Evolutionary conservation across 2,329 filamentous ascomycete genomes (phyloP), one percentile per base, ranked within the genome.

Genomic region (Elsinoe ampelina): DNA sequence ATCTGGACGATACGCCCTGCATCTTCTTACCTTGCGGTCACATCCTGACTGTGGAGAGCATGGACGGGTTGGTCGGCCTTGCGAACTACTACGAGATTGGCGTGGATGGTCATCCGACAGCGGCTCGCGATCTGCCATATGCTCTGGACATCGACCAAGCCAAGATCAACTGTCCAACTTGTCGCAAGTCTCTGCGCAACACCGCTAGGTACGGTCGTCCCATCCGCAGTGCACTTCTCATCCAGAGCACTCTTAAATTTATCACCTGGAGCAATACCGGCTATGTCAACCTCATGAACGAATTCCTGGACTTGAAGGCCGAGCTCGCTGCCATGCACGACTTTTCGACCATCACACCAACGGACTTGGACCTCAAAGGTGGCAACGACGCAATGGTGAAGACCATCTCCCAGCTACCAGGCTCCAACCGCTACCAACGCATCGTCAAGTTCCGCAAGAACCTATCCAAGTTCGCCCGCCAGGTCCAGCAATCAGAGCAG

Each of bases 11-110:
- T 11, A 75, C 77, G 1, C 84, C 85, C 0, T 81, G 80, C 60
- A 76, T 88, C 19, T 76, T 87, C 48, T 79, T 80, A 0, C 67
- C 70, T 2, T 89, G 84, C 59, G 82, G 82, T 0, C 85, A 89
- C 64, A 76, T 86, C 60, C 70, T 83, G 51, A 85, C 82, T 0
- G 67, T 78, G 2, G 72, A 75, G 32, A 83, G 73, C 1, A 77
- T 88, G 70, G 85, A 88, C 65, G 79, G 78, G 0, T 69, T 77
- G 13, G 80, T 87, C 73, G 72, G 73, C 0, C 75, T 88, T 70
- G 59, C 62, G 2, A 67, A 71, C 1, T 70, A 77, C 59, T 84
- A 83, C 63, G 62, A 70, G 0, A 65, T 75, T 5, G 70, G 77
- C 41, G 60, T 71, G 20, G 59, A 63, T 1, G 59, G 61, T 12